These are phyloP conservation scores for Aristolochia californica DNA, from an alignment of 164 flowering plant genomes.

Conservation along the genomic window DNA sequence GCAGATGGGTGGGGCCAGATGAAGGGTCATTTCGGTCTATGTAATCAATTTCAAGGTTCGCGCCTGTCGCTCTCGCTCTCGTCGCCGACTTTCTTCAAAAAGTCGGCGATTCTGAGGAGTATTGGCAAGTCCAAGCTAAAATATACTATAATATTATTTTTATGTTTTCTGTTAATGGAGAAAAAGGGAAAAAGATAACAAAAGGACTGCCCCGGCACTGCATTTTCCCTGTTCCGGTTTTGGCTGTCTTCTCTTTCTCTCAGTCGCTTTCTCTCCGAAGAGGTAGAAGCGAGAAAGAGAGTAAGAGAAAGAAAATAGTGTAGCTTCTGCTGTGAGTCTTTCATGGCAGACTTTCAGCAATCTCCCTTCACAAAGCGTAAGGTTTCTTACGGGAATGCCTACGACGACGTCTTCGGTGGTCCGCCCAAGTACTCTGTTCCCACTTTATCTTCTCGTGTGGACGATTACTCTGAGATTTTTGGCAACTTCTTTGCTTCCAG, in stretches of 20 bases:
- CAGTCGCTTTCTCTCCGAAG: not conserved
- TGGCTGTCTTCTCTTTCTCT: not conserved
- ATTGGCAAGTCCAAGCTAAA: no score
- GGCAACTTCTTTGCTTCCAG: constrained; percentile 45
- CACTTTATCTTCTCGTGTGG: constrained; percentile 48
- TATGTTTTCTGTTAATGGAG: not conserved
- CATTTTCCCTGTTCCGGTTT: not conserved
- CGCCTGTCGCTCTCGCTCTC: no score
- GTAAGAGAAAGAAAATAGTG: no score
- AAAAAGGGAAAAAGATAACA: not conserved
- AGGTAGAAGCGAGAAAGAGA: not conserved
- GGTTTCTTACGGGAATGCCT: constrained; percentile 23
- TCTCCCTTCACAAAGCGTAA: constrained; percentile 8
- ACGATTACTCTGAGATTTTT: constrained; percentile 83
- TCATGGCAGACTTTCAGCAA: constrained; percentile 9
- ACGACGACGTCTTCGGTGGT: constrained; percentile 75
- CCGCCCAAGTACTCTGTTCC: constrained; percentile 47
- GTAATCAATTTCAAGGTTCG: no score
- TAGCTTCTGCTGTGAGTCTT: not conserved
- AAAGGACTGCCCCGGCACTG: not conserved
- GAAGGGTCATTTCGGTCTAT: no score
- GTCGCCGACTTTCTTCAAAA: no score
- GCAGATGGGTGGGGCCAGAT: no score
- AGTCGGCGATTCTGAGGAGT: no score
- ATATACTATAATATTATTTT: no score